phyloP scores from a whole-genome alignment of 805 yeast species.

The Jamesozyma hellenica region DNA sequence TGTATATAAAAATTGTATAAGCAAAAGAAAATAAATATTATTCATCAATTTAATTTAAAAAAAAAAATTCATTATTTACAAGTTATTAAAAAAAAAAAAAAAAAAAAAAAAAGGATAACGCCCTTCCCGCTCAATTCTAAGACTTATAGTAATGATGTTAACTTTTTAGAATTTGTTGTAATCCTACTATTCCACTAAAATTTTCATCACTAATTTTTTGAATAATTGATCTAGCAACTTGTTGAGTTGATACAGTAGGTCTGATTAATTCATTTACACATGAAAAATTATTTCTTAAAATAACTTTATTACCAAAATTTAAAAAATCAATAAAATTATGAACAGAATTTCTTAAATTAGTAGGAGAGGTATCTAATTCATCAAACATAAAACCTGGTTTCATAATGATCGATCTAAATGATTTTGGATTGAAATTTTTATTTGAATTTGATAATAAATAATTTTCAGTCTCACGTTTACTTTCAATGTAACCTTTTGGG shows the following conservation, averaged over 20 bases:
- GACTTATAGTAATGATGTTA: neutral
- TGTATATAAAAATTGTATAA: too few species aligned
- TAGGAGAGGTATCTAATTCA: conserved; percentile 27
- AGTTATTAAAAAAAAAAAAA: too few species aligned
- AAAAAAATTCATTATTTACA: neutral
- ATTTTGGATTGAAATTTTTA: conserved; percentile 20
- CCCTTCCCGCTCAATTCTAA: too few species aligned
- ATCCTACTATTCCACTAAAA: conserved; percentile 47
- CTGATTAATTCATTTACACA: conserved; percentile 41
- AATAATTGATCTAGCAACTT: conserved; percentile 51
- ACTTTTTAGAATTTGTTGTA: conserved; percentile 37
- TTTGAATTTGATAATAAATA: conserved; percentile 35
- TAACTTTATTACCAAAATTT: conserved; percentile 34
- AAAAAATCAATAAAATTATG: conserved; percentile 36
- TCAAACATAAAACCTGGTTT: conserved; percentile 85
- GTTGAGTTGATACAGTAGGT: conserved; percentile 57
- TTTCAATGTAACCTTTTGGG: conserved; percentile 60
- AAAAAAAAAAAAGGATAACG: too few species aligned
- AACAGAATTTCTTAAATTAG: conserved; percentile 19
- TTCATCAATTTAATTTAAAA: neutral
- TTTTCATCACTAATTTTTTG: conserved; percentile 42
- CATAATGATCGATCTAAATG: conserved; percentile 50
- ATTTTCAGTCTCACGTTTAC: conserved; percentile 70
- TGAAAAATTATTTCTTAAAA: conserved; percentile 33
- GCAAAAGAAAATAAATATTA: neutral